Base-by-base conservation (phyloP, 306 rosid genomes). In the Cicer yamashitae region DNA sequence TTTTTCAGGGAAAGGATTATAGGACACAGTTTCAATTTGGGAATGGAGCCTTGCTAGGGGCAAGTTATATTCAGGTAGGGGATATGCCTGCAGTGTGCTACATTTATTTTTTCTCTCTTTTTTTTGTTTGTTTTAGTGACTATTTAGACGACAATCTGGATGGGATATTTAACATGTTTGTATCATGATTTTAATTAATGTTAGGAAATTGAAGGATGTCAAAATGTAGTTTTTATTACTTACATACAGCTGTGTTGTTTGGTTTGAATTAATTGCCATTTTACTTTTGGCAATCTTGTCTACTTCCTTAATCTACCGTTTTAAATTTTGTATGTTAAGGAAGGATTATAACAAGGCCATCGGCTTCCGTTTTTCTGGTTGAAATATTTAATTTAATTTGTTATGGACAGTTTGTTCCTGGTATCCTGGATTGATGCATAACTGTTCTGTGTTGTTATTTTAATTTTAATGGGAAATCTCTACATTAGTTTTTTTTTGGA, bases 11-110 rank as follows among this genome's bases (percentile, higher is more conserved):
- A 7, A 84, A 56, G 76, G 99, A 96, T 85, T 96, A 67, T 76
- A 87, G 96, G 86, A 39, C 97, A 34, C 97, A 90, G 74, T 87
- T 96, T 86, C 99, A 96, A 79, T 50, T 96, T 22, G 99, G 99
- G n/a, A 96, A 89, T 82, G 97, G 99, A 72, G 92, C 97, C 78
- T 85, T 92, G 69, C 88, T 96, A 53, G 98, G 98, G 62, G 99
- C 96, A 71, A 96, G 86, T 89, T 96, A 96, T 79, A 89, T 96
- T 86, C 97, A 96, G 97, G 99, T 96, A 69, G 43, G 57, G 38
- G 63, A 44, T 77, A 60, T 67, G 40, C 69, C 22, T 72, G 48
- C 30, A 7, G 14, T 52, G 18, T 76, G 75, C 14, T 13, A 3
- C 44, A 53, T 60, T n/a, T 60, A 48, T 17, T 79, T 67, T 18